A percentile compares a stretch with the other conserved stretches of the same genome.
Evolutionary conservation across 2,329 filamentous ascomycete species (phyloP).

Genomic region (Helotiales sp.): DNA sequence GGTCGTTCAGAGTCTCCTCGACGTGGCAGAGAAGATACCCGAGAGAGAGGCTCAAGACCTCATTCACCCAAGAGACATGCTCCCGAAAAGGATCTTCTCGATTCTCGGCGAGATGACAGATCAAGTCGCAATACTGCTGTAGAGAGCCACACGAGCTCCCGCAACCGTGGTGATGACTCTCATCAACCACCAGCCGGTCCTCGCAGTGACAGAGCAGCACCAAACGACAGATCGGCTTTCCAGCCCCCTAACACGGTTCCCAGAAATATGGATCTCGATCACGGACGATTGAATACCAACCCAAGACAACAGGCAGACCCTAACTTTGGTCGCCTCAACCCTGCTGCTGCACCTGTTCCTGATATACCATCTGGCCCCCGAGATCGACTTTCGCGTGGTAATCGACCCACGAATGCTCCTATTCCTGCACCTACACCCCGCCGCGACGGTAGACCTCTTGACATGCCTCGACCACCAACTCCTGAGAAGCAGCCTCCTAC

Average conservation of each 20-base stretch:
- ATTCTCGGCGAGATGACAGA: constrained; percentile 33
- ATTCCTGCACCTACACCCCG: constrained; percentile 20
- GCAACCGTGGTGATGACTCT: constrained; percentile 27
- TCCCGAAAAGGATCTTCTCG: constrained; percentile 38
- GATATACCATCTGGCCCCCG: constrained; percentile 57
- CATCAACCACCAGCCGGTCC: constrained; percentile 35
- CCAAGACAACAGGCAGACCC: constrained; percentile 52
- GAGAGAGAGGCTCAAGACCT: constrained; percentile 34
- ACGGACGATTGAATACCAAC: constrained; percentile 42
- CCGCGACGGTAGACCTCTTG: constrained; percentile 23
- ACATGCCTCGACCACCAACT: constrained; percentile 31
- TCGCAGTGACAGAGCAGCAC: constrained; percentile 37
- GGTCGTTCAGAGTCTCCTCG: constrained; percentile 32
- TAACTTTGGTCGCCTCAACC: constrained; percentile 61
- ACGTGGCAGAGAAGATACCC: constrained; percentile 32
- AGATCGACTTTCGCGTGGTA: constrained; percentile 45
- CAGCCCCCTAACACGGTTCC: constrained; percentile 37
- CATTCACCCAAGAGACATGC: constrained; percentile 53
- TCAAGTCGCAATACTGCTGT: constrained; percentile 19
- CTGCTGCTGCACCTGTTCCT: constrained; percentile 42
- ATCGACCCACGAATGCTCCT: constrained; percentile 21
- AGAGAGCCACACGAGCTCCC: constrained; percentile 24
- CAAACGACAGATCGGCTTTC: constrained; percentile 43
- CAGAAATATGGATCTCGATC: constrained; percentile 48
- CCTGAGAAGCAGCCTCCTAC: constrained; percentile 37